Base-by-base conservation (phyloP, 495 filamentous ascomycete genomes). In the Aspergillus conjunctus region DNA sequence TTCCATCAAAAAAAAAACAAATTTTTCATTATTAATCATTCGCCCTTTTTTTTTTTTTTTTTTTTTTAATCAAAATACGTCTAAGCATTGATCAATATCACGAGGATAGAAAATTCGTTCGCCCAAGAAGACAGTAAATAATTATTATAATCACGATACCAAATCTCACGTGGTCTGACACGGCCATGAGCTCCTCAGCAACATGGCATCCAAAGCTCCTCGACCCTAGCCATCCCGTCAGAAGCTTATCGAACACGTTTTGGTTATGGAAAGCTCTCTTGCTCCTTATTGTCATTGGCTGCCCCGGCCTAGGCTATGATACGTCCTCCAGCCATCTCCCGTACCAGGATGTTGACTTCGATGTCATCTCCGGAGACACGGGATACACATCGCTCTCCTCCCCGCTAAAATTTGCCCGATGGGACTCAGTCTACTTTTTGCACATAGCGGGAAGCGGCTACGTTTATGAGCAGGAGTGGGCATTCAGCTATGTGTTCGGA, bases 391-490 rank as follows among this genome's bases (percentile, higher is more conserved):
- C 65, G 7, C 66, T 74, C 7, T 62, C 71, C 0, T 66, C 66
- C 26, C 56, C 74, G 17, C 61, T 71, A 58, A 87, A 85, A 54
- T 80, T 97, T 41, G 85, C 87, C 0, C 83, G 93, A 73, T 98
- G 94, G 94, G 94, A 98, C 68, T 87, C 90, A 37, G 87, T 98
- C 54, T 98, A 97, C 71, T 98, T 90, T 66, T 76, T 87, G 34
- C 83, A 86, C 56, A 72, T 78, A 46, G 87, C 91, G 0, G 77
- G 81, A 56, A 77, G 86, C 33, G 92, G 91, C 21, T 92, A 97
- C 61, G 52, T 87, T 10, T 93, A 88, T 74, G 94, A 98, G 74
- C 95, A 98, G 75, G 92, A 97, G 75, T 98, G 93, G 92, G 94
- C 95, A 1, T 98, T 96, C 77, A 88, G 91, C 20, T 84, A 79